Base-by-base conservation (phyloP, 192 early-diverging fungal genomes). In the Coemansia sp. region DNA sequence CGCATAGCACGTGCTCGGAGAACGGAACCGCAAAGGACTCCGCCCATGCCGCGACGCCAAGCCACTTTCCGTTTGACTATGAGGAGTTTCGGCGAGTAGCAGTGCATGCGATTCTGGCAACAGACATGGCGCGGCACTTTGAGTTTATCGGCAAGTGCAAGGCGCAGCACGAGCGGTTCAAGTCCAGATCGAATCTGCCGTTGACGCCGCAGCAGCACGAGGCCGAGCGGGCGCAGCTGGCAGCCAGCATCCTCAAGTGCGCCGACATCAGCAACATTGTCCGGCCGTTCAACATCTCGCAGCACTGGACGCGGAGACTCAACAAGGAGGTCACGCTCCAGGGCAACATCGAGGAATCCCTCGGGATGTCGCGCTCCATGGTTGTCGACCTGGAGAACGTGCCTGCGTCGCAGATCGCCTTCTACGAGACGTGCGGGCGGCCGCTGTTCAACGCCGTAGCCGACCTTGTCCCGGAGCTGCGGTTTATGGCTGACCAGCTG, bases 201-300 rank as follows among this genome's bases (percentile, higher is more conserved):
- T 66, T 73, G 38, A 83, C 79, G 0, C 67, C 82, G 38, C 81
- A 84, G 67, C 77, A 75, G 71, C 71, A 73, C 56, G 77, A 76
- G 74, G 74, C 71, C 45, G 89, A 91, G 74, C 77, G 89, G 35
- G 62, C 84, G 4, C 79, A 87, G 29, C 71, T 92, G 17, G 87
- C 88, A 10, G 86, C 88, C 33, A 87, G 85, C 13, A 78, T 92
- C 9, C 87, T 92, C 75, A 92, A 92, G 73, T 92, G 91, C 75
- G 89, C 89, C 4, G 91, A 92, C 58, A 90, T 92, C 61, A 89
- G 89, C 66, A 92, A 92, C 71, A 85, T 87, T 59, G 84, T 88
- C 9, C 80, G 91, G 42, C 89, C 89, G 2, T 91, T 90, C 69
- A 85, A 82, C 66, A 86, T 87, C 45, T 87, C 87, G 54, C 77